Percentiles rank a stretch among this genome's conserved stretches.
phyloP scores from a whole-genome alignment of 176 grass and related monocot genomes.

The Miscanthus lutarioriparius region DNA sequence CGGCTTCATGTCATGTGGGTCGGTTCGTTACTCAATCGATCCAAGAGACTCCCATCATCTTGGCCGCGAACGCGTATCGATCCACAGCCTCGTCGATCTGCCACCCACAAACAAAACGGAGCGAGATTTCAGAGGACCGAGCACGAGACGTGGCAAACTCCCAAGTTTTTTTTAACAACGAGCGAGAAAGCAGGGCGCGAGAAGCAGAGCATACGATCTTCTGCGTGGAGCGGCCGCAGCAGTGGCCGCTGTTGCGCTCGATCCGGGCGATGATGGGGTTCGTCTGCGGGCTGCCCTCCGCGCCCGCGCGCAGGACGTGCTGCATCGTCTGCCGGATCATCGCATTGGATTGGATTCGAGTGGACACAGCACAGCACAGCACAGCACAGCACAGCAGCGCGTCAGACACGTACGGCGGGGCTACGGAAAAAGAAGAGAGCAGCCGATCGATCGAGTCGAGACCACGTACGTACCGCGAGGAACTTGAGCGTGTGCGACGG shows the following conservation, averaged over 20 bases:
- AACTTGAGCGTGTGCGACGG: slow-evolving; percentile 88
- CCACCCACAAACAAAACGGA: not conserved
- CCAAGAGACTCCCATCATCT: slow-evolving; percentile 65
- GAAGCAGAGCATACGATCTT: slow-evolving; percentile 64
- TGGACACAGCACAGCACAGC: not conserved
- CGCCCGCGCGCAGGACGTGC: slow-evolving; percentile 51
- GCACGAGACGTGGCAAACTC: no score
- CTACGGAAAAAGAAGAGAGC: no score
- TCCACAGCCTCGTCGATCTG: slow-evolving; percentile 83
- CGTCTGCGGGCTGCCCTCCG: slow-evolving; percentile 59
- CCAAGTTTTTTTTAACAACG: no score
- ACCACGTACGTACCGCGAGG: slow-evolving; percentile 59
- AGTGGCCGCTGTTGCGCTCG: slow-evolving; percentile 84
- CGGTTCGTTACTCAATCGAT: not conserved
- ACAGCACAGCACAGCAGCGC: not conserved
- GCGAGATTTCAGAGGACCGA: not conserved
- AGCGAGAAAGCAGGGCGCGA: no score
- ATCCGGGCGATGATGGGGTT: slow-evolving; percentile 87
- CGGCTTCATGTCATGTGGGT: not conserved
- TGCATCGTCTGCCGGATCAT: slow-evolving; percentile 61
- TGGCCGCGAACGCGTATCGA: slow-evolving; percentile 83
- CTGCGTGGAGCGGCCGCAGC: slow-evolving; percentile 83
- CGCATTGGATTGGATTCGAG: not conserved
- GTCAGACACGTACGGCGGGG: not conserved
- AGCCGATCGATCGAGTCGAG: not conserved